Conservation (phyloP, 1,284 basidiomycete species). For the Salmacisia buchloeana region DNA sequence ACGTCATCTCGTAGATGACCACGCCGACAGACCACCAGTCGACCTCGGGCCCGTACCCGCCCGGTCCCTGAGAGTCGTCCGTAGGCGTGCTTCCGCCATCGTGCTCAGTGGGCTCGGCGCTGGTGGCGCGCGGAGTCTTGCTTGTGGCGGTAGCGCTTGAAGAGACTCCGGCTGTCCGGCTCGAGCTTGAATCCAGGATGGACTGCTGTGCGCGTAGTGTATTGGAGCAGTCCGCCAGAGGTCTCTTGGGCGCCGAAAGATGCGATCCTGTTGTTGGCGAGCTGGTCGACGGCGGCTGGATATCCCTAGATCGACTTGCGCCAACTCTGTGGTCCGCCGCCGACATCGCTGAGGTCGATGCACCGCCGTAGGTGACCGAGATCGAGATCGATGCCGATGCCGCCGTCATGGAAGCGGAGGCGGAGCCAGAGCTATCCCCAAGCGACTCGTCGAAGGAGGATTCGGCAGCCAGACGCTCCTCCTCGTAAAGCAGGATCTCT, state of each 20-base stretch:
- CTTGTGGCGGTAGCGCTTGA: no score
- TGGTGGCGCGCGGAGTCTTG: background rate
- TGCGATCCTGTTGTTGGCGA: no score
- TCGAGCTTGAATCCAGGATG: no score
- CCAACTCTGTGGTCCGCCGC: background rate
- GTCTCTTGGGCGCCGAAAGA: background rate
- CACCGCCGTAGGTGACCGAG: background rate
- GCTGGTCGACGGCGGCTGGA: no score
- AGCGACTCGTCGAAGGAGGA: background rate
- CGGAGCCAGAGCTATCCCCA: background rate
- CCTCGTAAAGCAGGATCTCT: constrained; percentile 43
- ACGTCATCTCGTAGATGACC: constrained; percentile 47
- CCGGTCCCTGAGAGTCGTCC: constrained; percentile 11
- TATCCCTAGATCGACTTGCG: no score
- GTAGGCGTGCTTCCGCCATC: background rate
- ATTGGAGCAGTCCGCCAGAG: background rate
- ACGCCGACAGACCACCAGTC: constrained; percentile 50
- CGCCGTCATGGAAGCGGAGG: background rate
- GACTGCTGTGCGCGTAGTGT: no score
- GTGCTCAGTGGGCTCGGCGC: background rate
- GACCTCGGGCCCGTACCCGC: constrained; percentile 44
- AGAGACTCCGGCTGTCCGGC: no score
- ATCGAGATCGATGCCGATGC: background rate
- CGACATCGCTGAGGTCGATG: background rate
- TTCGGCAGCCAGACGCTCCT: constrained; percentile 18